Evolutionary conservation across 345 rosid species (phyloP).

Genomic region (Eucalyptus grandis): DNA sequence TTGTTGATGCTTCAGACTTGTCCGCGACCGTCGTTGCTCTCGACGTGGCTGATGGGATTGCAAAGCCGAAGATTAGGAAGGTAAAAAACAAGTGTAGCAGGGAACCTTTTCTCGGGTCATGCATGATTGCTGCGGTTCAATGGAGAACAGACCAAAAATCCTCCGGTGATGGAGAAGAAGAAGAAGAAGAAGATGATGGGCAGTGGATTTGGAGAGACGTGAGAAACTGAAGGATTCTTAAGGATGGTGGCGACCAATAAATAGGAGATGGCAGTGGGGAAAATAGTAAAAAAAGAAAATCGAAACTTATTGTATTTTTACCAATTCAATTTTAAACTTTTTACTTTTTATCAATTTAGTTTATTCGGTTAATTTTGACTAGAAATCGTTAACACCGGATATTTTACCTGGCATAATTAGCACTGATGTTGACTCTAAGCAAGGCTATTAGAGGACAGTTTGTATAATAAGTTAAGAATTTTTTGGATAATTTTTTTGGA

Average conservation of each 20-base stretch:
- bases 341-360: not conserved
- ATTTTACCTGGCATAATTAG: fast-evolving
- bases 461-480: no score
- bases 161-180: not conserved
- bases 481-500: not conserved
- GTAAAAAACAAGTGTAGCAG: not conserved
- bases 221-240: not conserved
- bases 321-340: fast-evolving
- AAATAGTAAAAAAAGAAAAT: no score
- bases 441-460: not conserved
- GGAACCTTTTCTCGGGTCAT: not conserved
- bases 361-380: fast-evolving
- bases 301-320: fast-evolving
- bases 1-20: not conserved
- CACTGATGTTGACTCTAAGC: fast-evolving
- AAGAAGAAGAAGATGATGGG: not conserved
- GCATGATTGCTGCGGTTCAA: not conserved
- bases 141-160: not conserved
- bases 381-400: fast-evolving
- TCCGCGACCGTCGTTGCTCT: not conserved
- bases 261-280: not conserved
- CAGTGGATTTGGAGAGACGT: not conserved
- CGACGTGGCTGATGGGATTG: not conserved
- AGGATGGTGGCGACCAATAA: not conserved
- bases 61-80: not conserved